Evolutionary conservation across 805 yeast species (phyloP).

Genomic region (Candida golubevii): DNA sequence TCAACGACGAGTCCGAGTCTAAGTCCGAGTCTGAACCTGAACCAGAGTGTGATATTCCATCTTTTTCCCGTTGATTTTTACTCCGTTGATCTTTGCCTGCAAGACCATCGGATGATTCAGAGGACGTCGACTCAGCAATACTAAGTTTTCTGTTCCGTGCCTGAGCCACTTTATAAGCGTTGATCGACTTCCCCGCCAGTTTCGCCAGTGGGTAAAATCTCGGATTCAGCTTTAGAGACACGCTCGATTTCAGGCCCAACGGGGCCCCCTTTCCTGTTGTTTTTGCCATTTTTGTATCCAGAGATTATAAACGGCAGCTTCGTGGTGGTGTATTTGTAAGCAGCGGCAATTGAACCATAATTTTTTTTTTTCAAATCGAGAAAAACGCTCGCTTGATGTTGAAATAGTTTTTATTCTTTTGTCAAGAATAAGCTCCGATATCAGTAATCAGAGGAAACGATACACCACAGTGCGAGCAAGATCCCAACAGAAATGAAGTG

Average conservation of each 20-base stretch:
- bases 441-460: neutral
- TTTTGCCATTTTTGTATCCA: slow-evolving; percentile 24
- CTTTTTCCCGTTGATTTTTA: neutral
- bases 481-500: neutral
- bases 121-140: slow-evolving; percentile 31
- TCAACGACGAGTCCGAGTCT: slow-evolving; percentile 38
- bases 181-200: slow-evolving; percentile 33
- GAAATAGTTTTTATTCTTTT: neutral
- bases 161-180: slow-evolving; percentile 18
- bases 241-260: slow-evolving; percentile 6
- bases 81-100: slow-evolving; percentile 8
- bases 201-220: slow-evolving; percentile 11
- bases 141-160: slow-evolving; percentile 27
- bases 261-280: slow-evolving; percentile 25
- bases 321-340: too few relatives aligned
- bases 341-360: too few relatives aligned
- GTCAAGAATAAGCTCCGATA: neutral
- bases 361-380: too few relatives aligned
- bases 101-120: slow-evolving; percentile 23
- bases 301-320: too few relatives aligned
- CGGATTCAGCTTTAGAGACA: slow-evolving; percentile 13
- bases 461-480: slow-evolving; percentile 2
- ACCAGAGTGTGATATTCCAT: neutral
- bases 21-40: neutral
- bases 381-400: neutral